Evolutionary conservation across 1,284 basidiomycete genomes (phyloP), one percentile per base, ranked within the genome.

Genomic region (Ceratobasidium sp.): DNA sequence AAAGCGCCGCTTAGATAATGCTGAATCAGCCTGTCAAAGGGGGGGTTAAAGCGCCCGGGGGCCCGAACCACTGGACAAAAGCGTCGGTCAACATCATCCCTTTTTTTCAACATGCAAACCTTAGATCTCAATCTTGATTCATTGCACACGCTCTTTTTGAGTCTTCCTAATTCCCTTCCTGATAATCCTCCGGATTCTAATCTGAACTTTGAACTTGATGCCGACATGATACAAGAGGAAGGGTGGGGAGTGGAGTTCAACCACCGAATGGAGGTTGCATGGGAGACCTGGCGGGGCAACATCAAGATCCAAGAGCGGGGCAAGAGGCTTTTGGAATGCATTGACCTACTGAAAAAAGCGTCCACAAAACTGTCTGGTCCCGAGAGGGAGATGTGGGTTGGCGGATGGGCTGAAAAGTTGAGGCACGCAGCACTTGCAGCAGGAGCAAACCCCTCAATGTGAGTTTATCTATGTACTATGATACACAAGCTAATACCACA

Each of bases 241-340:
- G 54, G 54, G 5, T 56, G 31, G 54, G 54, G 34, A 20, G 32
- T 38, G 3, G 32, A 56, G 35, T 40, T 56, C 54, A 56, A 56
- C 20, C 32, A 25, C 4, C 31, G 35, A 12, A 38, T 56, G 54
- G 54, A 56, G 22, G 35, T 56, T 2, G 54, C 34, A 5, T 56
- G 54, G 54, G 15, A 40, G 20, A 38, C 54, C 1, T 56, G 54
- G 54, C 22, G 22, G n/a, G 54, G 54, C 54, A 17, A n/a, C 15
- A 56, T 56, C 4, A 12, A 25, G 31, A 38, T 56, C 15, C 1
- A 15, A 20, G 54, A 56, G 34, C 54, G 35, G 20, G 54, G 54
- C 5, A 25, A 15, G 13, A 17, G 54, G 17, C 54, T 56, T 22
- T 20, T 5, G 6, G 10, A 20, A 25, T 56, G 54, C 27, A 25